Conservation (phyloP, 768 basidiomycete species). For the Hygrocybe punicea region DNA sequence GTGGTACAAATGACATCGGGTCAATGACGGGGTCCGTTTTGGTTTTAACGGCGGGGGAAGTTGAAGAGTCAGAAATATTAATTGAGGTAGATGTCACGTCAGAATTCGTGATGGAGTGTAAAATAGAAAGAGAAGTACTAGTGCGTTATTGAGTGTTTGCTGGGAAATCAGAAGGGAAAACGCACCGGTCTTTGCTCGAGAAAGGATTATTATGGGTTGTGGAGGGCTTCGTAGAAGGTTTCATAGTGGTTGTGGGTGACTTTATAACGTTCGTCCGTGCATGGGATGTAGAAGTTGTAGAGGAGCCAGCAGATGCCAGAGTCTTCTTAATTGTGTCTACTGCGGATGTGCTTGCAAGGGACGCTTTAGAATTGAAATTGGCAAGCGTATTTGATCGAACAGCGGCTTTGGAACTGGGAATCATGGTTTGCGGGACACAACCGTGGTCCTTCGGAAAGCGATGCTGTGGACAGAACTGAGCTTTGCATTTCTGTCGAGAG, state of each 20-base stretch:
- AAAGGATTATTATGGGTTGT: slow-evolving; percentile 32
- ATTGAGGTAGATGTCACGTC: slow-evolving; percentile 14
- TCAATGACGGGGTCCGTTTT: slow-evolving; percentile 37
- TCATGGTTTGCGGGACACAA: slow-evolving; percentile 38
- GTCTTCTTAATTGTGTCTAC: slow-evolving; percentile 35
- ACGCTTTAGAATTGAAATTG: slow-evolving; percentile 38
- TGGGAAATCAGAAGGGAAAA: slow-evolving; percentile 28
- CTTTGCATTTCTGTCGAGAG: slow-evolving; percentile 54
- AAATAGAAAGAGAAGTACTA: slow-evolving; percentile 41
- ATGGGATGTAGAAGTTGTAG: slow-evolving; percentile 12
- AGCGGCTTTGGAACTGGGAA: slow-evolving; percentile 17
- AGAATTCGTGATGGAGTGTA: slow-evolving; percentile 15
- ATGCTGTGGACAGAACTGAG: slow-evolving; percentile 74
- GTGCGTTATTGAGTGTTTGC: slow-evolving; percentile 65
- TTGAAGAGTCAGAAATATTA: slow-evolving; percentile 15
- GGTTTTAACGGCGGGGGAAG: slow-evolving; percentile 28
- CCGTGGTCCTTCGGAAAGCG: slow-evolving; percentile 74
- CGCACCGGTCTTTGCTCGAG: slow-evolving; percentile 66
- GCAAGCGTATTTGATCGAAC: slow-evolving; percentile 20
- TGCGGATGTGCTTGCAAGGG: slow-evolving; percentile 29
- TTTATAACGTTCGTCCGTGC: no score
- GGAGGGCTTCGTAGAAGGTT: slow-evolving; percentile 14
- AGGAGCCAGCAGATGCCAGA: slow-evolving; percentile 19
- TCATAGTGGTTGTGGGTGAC: slow-evolving; percentile 8
- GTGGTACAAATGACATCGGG: slow-evolving; percentile 58